phyloP scores from a whole-genome alignment of 108 stramenopile species.

The Skeletonema costatum region DNA sequence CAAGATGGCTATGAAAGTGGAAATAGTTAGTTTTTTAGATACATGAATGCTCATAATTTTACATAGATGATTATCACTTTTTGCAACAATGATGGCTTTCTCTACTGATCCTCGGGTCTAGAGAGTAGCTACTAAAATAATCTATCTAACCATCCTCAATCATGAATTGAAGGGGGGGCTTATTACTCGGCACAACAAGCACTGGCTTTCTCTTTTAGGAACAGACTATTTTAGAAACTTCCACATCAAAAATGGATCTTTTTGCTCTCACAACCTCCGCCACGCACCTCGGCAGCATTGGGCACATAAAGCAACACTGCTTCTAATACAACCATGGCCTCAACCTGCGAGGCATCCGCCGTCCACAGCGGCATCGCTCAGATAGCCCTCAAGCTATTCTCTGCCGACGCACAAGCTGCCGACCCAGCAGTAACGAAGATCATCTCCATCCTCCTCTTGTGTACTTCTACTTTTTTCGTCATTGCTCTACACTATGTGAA shows the following conservation, averaged over 20 bases:
- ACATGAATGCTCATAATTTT: neutral
- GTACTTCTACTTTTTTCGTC: constrained; percentile 9
- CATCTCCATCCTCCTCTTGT: constrained; percentile 30
- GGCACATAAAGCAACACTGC: neutral
- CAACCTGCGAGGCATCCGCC: constrained; percentile 3
- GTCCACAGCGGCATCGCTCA: constrained; percentile 18
- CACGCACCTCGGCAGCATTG: neutral
- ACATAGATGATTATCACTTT: neutral
- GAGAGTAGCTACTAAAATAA: too few relatives aligned
- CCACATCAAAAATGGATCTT: too few relatives aligned
- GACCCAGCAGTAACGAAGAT: constrained; percentile 4
- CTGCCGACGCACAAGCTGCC: neutral
- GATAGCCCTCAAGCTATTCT: constrained; percentile 15
- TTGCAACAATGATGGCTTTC: too few relatives aligned
- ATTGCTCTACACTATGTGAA: constrained; percentile 21
- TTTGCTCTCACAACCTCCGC: too few relatives aligned
- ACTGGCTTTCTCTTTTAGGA: neutral
- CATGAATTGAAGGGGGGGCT: too few relatives aligned
- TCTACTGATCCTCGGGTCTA: too few relatives aligned
- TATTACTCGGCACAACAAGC: too few relatives aligned
- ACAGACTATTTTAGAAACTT: too few relatives aligned
- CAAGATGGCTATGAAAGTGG: constrained; percentile 33
- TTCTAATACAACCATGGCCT: neutral
- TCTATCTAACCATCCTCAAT: too few relatives aligned
- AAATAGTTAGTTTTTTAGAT: neutral